phyloP scores from a whole-genome alignment of 148 eudicot genomes.

The Chenopodium quinoa region DNA sequence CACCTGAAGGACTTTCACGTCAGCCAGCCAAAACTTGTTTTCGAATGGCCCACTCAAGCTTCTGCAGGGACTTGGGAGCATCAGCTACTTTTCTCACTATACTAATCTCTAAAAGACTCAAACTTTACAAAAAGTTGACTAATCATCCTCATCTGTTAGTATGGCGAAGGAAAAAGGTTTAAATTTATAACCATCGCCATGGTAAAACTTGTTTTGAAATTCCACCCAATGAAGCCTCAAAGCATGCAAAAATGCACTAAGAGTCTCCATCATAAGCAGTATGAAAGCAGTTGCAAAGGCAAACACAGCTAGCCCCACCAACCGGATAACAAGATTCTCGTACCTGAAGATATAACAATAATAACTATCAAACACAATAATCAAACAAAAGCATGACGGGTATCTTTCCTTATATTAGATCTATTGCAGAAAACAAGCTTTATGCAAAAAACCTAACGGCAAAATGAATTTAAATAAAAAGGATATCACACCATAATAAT shows the following conservation, averaged over 20 bases:
- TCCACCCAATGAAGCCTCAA: slow-evolving; percentile 99
- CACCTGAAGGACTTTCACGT: background rate
- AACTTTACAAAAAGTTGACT: slow-evolving; percentile 33
- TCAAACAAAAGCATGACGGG: background rate
- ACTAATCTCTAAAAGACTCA: slow-evolving; percentile 29
- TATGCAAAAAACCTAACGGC: background rate
- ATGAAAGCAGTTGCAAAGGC: slow-evolving; percentile 92
- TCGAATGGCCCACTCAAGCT: slow-evolving; percentile 14
- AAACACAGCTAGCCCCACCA: slow-evolving; percentile 76
- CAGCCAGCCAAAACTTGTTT: slow-evolving; percentile 24
- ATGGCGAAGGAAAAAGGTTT: slow-evolving; percentile 85
- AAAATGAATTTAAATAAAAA: background rate
- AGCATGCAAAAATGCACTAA: slow-evolving; percentile 97
- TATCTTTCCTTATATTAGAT: background rate
- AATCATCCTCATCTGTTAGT: slow-evolving; percentile 82
- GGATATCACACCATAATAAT: background rate
- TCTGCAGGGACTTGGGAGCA: slow-evolving; percentile 12
- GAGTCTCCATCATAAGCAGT: slow-evolving; percentile 91
- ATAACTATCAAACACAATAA: background rate
- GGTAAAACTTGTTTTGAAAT: slow-evolving; percentile 85
- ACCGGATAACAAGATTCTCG: slow-evolving; percentile 60
- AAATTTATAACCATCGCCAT: slow-evolving; percentile 94
- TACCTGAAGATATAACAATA: slow-evolving; percentile 47
- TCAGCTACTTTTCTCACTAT: slow-evolving; percentile 12
- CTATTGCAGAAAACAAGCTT: background rate